phyloP scores from a whole-genome alignment of 371 early-diverging fungal species.

The Saksenaea oblongispora region DNA sequence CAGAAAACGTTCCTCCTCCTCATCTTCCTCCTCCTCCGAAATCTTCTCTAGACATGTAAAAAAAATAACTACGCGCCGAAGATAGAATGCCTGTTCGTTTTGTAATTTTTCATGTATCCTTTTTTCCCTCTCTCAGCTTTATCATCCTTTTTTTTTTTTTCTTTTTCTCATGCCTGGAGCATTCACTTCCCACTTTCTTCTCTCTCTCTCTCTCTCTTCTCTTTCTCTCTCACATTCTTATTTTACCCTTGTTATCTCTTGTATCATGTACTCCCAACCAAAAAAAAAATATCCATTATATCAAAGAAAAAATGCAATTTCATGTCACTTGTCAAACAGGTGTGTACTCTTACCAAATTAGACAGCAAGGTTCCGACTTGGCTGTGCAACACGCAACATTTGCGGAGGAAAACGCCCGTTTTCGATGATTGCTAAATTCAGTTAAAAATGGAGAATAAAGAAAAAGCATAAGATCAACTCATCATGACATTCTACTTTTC shows the following conservation, averaged over 20 bases:
- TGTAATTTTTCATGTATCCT: neutral
- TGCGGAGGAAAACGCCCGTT: neutral
- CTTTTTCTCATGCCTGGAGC: neutral
- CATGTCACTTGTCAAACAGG: constrained; percentile 6
- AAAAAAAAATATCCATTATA: neutral
- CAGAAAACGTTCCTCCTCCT: neutral
- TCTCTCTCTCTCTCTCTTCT: neutral
- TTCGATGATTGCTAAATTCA: too few relatives aligned
- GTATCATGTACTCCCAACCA: neutral
- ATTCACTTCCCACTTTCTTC: neutral
- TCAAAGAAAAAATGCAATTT: neutral
- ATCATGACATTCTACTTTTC: too few relatives aligned
- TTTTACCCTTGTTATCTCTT: neutral
- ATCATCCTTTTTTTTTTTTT: neutral
- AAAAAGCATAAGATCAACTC: too few relatives aligned
- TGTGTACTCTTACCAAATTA: constrained; percentile 2
- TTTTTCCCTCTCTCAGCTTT: neutral
- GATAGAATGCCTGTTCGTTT: neutral
- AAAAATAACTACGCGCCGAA: constrained; percentile 1
- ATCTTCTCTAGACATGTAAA: constrained; percentile 2
- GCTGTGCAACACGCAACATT: constrained; percentile 2
- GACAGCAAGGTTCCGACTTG: constrained; percentile 2
- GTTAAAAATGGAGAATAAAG: too few relatives aligned
- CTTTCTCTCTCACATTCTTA: neutral
- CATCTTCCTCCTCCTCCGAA: constrained; percentile 1